Evolutionary conservation across 345 rosid genomes (phyloP).

Genomic region (Bruguiera gymnorhiza): DNA sequence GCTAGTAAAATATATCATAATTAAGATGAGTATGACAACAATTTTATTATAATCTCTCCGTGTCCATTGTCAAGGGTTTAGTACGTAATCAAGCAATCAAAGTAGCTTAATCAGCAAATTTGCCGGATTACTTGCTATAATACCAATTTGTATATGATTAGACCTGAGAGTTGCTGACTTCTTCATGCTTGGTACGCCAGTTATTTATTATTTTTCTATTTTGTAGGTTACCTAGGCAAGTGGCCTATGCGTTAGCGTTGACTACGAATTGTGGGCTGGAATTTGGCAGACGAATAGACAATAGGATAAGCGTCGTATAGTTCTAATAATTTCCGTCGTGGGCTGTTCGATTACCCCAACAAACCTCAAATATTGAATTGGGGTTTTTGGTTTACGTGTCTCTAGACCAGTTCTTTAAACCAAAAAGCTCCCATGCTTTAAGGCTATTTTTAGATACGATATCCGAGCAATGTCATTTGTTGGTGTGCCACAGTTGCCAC

Average conservation of each 20-base stretch:
- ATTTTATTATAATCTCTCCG: background rate
- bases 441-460: constrained; percentile 17
- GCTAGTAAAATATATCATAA: too few relatives aligned
- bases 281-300: constrained; percentile 6
- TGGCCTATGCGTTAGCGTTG: constrained; percentile 26
- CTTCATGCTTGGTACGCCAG: constrained; percentile 17
- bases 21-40: background rate
- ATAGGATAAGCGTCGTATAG: too few relatives aligned
- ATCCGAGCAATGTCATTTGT: constrained; percentile 23
- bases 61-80: background rate
- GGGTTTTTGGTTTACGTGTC: background rate
- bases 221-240: constrained; percentile 27
- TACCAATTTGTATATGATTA: background rate
- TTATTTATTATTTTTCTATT: constrained; percentile 30
- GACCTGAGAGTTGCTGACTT: constrained; percentile 13
- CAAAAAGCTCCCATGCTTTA: background rate
- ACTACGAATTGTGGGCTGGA: background rate
- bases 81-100: background rate
- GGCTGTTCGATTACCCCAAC: constrained; percentile 21
- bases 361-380: constrained; percentile 13
- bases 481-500: background rate
- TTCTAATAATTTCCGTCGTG: constrained; percentile 7
- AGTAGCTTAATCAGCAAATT: constrained; percentile 7
- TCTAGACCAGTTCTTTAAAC: background rate
- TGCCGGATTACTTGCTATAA: background rate